These are phyloP conservation scores for Fusarium torreyae DNA, from an alignment of 2,329 filamentous ascomycete genomes.

Conservation along the genomic window DNA sequence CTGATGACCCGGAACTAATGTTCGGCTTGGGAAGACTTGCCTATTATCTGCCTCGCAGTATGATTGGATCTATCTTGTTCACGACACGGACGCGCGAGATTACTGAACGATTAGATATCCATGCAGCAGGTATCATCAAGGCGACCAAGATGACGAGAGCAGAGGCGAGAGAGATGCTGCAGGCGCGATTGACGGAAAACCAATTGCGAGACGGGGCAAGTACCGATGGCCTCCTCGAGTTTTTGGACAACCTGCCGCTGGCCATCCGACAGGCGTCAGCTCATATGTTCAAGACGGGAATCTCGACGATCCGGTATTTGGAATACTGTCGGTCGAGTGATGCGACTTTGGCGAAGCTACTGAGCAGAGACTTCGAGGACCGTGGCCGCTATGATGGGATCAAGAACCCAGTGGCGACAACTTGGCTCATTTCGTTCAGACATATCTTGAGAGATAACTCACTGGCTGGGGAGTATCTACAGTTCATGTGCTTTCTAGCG, in stretches of 20 bases:
- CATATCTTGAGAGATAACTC: conserved; percentile 46
- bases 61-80: too few relatives aligned
- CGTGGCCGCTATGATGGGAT: too few relatives aligned
- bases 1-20: background rate
- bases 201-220: background rate
- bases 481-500: conserved; percentile 51
- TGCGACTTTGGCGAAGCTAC: conserved; percentile 40
- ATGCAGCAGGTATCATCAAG: too few relatives aligned
- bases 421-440: conserved; percentile 55
- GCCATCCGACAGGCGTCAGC: conserved; percentile 55
- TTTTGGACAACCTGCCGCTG: conserved; percentile 53
- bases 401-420: conserved; percentile 45
- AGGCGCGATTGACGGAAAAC: too few relatives aligned
- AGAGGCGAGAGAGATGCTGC: too few relatives aligned
- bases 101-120: too few relatives aligned
- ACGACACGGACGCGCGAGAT: too few relatives aligned
- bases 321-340: conserved; percentile 46
- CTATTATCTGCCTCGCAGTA: too few relatives aligned
- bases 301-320: conserved; percentile 48
- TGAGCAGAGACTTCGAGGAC: conserved; percentile 40
- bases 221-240: conserved; percentile 48
- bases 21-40: too few relatives aligned
- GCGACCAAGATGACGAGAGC: too few relatives aligned
- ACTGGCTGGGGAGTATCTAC: conserved; percentile 50
- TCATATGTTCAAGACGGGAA: conserved; percentile 52